Percentiles rank a stretch among this genome's conserved stretches.
These are phyloP conservation scores for Termitomyces sp. DNA, from an alignment of 768 basidiomycete species.

Conservation along the genomic window DNA sequence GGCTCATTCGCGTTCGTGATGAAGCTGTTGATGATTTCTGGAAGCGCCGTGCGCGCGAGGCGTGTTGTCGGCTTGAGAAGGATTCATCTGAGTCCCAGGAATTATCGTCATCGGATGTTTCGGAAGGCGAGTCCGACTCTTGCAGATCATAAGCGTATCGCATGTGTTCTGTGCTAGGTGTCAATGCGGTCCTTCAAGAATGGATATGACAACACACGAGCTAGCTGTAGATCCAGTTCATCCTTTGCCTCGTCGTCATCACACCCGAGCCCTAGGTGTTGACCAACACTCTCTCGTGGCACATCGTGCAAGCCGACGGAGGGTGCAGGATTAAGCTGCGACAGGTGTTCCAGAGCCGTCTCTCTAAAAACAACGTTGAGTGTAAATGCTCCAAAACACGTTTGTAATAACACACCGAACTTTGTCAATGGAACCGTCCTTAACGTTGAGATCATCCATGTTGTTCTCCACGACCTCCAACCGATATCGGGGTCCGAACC, in stretches of 20 bases:
- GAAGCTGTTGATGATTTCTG: constrained; percentile 13
- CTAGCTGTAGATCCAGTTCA: constrained; percentile 60
- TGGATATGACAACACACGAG: constrained; percentile 44
- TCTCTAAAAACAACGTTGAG: constrained; percentile 16
- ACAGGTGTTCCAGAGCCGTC: constrained; percentile 35
- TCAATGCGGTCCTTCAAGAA: background rate
- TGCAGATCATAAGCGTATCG: constrained; percentile 59
- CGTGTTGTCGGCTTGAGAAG: constrained; percentile 30
- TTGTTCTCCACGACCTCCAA: constrained; percentile 89
- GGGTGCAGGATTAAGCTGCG: constrained; percentile 53
- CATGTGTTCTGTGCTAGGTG: constrained; percentile 45
- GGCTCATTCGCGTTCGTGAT: constrained; percentile 58
- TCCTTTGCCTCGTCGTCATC: constrained; percentile 51
- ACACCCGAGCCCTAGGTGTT: constrained; percentile 52
- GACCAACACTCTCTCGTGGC: constrained; percentile 62
- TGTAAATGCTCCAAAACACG: too few relatives aligned
- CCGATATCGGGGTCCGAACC: constrained; percentile 94
- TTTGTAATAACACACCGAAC: constrained; percentile 53
- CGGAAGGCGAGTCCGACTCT: constrained; percentile 39
- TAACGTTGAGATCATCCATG: constrained; percentile 89
- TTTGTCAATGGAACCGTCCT: constrained; percentile 73
- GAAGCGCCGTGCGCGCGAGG: constrained; percentile 9
- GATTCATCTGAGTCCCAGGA: constrained; percentile 35
- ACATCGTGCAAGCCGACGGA: constrained; percentile 84
- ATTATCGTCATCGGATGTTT: constrained; percentile 42